Base-by-base conservation (phyloP, 768 basidiomycete species). In the Auricularia auricula-judae region DNA sequence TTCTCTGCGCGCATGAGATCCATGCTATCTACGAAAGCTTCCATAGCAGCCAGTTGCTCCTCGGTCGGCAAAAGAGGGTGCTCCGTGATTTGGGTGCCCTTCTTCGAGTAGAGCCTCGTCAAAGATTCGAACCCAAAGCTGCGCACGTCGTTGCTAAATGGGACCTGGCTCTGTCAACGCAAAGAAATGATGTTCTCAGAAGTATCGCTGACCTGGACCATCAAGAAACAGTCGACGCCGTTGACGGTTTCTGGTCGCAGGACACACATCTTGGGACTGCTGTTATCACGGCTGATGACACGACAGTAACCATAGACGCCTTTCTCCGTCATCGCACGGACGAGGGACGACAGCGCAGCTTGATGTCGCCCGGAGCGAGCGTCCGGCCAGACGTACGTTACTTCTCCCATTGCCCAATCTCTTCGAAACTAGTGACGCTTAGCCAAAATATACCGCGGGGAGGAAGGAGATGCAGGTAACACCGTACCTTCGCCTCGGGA, bases 91-190 rank as follows among this genome's bases (percentile, higher is more conserved):
- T 72, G 73, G 68, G 91, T 86, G 2, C 93, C 93, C 58, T 86
- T 87, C 72, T 84, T 89, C 64, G 85, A 87, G 65, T 87, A 77
- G 16, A 96, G 81, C 10, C 79, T 79, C 54, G 86, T 84, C 36
- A 98, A 80, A 0, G 91, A 91, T 0, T 88, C 84, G 72, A 99
- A 98, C 10, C 84, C 85, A 74, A 91, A 93, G 67, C 86, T 89
- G 65, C 93, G 85, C 62, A 93, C 80, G 69, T 99, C 96, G 72
- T 99, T 96, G 2, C 93, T 93, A 71, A 97, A 98, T 0, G 96
- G 96, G 82, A 98, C 84, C 93, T 95, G 67, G 10, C 51, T 44
- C 65, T 56, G 23, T 35, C 23, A 54, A 29, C 3, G 12, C 29
- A 29, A 18, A 10, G 14, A 3, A 39, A 16, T 66, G n/a, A 69